Evolutionary conservation across 1,284 basidiomycete species (phyloP).

Genomic region (Mycosarcoma maydis): DNA sequence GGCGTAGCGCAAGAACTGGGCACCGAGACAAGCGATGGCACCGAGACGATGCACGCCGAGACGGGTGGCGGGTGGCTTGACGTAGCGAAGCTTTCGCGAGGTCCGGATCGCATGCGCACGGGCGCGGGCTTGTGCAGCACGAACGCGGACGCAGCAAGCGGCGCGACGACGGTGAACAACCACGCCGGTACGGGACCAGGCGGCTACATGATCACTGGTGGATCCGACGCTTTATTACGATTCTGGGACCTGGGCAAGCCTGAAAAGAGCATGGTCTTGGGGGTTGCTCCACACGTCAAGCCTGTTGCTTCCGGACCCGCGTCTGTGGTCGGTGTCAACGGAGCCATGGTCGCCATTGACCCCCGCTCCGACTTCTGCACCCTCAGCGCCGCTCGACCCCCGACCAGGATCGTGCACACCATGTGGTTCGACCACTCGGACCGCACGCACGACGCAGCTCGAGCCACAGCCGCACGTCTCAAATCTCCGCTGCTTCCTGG

Average conservation of each 20-base stretch:
- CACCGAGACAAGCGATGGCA: slow-evolving; percentile 6
- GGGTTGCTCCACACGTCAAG: slow-evolving; percentile 13
- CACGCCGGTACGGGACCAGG: slow-evolving; percentile 50
- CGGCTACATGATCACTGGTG: slow-evolving; percentile 82
- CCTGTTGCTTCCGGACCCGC: not conserved
- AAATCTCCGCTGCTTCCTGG: slow-evolving; percentile 48
- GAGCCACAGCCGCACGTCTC: not conserved
- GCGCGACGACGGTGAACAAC: not conserved
- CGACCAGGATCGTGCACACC: slow-evolving; percentile 14
- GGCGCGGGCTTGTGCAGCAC: too few species aligned
- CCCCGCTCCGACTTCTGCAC: slow-evolving; percentile 24
- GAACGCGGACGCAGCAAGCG: too few species aligned
- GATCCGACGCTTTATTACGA: slow-evolving; percentile 81
- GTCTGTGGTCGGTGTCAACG: not conserved
- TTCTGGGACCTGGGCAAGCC: slow-evolving; percentile 80
- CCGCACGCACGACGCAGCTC: not conserved
- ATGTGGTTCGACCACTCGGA: slow-evolving; percentile 5
- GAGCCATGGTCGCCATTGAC: slow-evolving; percentile 13
- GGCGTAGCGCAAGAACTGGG: not conserved
- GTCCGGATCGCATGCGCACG: slow-evolving; percentile 10
- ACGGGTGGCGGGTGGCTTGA: slow-evolving; percentile 56
- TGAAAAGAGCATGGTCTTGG: slow-evolving; percentile 70
- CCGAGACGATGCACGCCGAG: slow-evolving; percentile 18
- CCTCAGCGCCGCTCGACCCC: not conserved
- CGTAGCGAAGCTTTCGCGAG: slow-evolving; percentile 44